Conservation (phyloP, 768 basidiomycete genomes). For the Auriculariales sp. region DNA sequence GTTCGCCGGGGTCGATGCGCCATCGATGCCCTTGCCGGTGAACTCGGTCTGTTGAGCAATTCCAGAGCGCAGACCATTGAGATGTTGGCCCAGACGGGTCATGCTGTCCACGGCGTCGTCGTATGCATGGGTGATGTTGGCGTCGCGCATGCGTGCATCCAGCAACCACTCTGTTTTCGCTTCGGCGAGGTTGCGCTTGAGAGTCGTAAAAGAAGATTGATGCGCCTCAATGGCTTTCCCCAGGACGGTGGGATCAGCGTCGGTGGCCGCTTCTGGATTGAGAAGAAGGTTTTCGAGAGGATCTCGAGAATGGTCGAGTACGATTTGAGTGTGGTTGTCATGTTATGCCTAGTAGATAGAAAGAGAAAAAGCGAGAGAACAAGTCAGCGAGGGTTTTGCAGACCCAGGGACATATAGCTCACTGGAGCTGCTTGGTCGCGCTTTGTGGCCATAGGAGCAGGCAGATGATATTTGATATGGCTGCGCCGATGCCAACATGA, state of each 20-base stretch:
- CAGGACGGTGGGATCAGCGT: slow-evolving; percentile 45
- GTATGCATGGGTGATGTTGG: slow-evolving; percentile 35
- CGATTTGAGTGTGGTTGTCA: slow-evolving; percentile 74
- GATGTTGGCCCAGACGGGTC: slow-evolving; percentile 83
- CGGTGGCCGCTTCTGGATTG: slow-evolving; percentile 41
- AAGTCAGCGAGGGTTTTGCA: slow-evolving; percentile 1
- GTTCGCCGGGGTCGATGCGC: slow-evolving; percentile 28
- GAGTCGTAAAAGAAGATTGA: slow-evolving; percentile 75
- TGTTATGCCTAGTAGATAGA: slow-evolving; percentile 30
- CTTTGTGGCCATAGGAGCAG: slow-evolving; percentile 73
- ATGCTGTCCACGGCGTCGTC: slow-evolving; percentile 78
- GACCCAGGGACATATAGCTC: not conserved
- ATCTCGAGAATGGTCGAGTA: slow-evolving; percentile 76
- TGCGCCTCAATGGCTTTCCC: slow-evolving; percentile 73
- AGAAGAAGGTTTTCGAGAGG: slow-evolving; percentile 78
- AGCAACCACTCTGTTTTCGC: slow-evolving; percentile 73
- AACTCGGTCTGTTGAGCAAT: slow-evolving; percentile 75
- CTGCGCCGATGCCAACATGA: slow-evolving; percentile 63
- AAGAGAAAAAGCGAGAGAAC: not conserved
- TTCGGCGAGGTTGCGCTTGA: slow-evolving; percentile 76
- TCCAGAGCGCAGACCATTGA: slow-evolving; percentile 78
- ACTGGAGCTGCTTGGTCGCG: slow-evolving; percentile 69
- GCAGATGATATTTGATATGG: slow-evolving; percentile 75
- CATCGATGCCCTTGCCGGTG: slow-evolving; percentile 23
- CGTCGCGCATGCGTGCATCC: slow-evolving; percentile 10